phyloP scores from a whole-genome alignment of 2,329 filamentous ascomycete genomes.

The Coniochaeta pulveracea region DNA sequence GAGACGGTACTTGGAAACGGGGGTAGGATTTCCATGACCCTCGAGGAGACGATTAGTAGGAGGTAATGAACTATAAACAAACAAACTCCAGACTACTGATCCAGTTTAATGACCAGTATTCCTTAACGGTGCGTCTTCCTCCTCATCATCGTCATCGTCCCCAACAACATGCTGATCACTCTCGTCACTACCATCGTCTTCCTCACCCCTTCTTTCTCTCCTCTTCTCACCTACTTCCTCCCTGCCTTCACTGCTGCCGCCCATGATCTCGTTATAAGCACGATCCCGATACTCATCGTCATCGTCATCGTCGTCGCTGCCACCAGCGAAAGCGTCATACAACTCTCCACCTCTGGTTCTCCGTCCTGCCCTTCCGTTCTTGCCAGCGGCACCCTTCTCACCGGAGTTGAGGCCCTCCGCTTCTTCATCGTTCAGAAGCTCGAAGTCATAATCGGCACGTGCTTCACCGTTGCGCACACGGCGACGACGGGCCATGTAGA shows the following conservation, averaged over 20 bases:
- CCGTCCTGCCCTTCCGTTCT: constrained; percentile 30
- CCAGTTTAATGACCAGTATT: too few relatives aligned
- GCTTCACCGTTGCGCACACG: constrained; percentile 57
- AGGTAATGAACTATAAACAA: too few relatives aligned
- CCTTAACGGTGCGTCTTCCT: too few relatives aligned
- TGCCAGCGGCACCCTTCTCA: constrained; percentile 26
- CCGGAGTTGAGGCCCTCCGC: constrained; percentile 38
- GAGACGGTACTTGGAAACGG: too few relatives aligned
- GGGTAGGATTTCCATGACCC: too few relatives aligned
- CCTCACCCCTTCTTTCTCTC: constrained; percentile 15
- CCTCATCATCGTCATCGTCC: constrained; percentile 31
- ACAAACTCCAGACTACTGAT: too few relatives aligned
- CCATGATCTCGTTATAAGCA: constrained; percentile 9
- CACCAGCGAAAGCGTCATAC: constrained; percentile 95
- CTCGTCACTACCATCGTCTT: constrained; percentile 19
- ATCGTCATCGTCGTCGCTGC: constrained; percentile 67
- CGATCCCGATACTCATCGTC: constrained; percentile 25
- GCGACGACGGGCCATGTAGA: constrained; percentile 68
- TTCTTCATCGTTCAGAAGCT: constrained; percentile 79
- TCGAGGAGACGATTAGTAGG: too few relatives aligned
- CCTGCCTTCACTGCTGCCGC: constrained; percentile 8
- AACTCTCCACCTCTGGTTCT: constrained; percentile 70
- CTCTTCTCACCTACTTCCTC: constrained; percentile 18
- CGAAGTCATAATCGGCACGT: constrained; percentile 85
- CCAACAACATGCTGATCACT: constrained; percentile 39